These are phyloP conservation scores for Emydomyces testavorans DNA, from an alignment of 2,329 filamentous ascomycete species.

Conservation along the genomic window DNA sequence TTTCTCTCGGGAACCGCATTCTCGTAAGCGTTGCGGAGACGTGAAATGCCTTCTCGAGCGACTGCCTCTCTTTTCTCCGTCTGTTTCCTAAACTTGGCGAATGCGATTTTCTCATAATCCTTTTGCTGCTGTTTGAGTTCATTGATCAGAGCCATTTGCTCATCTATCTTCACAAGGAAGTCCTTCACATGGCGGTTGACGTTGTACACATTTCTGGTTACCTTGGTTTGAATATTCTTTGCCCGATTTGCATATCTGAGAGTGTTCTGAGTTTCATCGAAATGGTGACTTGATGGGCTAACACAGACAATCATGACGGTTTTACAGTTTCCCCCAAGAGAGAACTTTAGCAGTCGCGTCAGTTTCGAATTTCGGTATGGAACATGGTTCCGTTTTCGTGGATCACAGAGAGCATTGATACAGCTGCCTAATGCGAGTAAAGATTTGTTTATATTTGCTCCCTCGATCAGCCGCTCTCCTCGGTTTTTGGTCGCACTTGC, in stretches of 20 bases:
- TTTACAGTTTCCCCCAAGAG: constrained; percentile 92
- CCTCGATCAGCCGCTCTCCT: constrained; percentile 79
- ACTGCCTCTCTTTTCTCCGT: constrained; percentile 69
- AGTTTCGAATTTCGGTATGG: constrained; percentile 97
- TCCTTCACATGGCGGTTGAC: constrained; percentile 99
- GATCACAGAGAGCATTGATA: constrained; percentile 95
- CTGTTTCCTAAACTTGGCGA: constrained; percentile 83
- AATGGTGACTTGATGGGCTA: constrained; percentile 90
- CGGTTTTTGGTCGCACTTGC: constrained; percentile 95
- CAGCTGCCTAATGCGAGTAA: constrained; percentile 87
- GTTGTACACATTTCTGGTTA: constrained; percentile 97
- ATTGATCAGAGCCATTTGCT: constrained; percentile 94
- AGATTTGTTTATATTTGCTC: constrained; percentile 99
- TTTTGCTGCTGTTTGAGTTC: constrained; percentile 89
- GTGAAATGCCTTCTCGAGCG: constrained; percentile 63
- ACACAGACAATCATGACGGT: constrained; percentile 99
- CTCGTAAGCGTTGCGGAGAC: constrained; percentile 74
- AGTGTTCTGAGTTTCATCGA: constrained; percentile 96
- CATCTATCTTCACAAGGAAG: constrained; percentile 97
- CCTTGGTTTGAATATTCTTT: constrained; percentile 99
- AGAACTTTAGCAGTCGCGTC: constrained; percentile 90
- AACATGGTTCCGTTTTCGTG: constrained; percentile 81
- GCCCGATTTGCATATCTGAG: constrained; percentile 92
- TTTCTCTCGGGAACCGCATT: constrained; percentile 65
- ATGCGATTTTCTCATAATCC: constrained; percentile 69